These are phyloP conservation scores for Aureobasidium musti DNA, from an alignment of 2,329 filamentous ascomycete species.

Conservation along the genomic window DNA sequence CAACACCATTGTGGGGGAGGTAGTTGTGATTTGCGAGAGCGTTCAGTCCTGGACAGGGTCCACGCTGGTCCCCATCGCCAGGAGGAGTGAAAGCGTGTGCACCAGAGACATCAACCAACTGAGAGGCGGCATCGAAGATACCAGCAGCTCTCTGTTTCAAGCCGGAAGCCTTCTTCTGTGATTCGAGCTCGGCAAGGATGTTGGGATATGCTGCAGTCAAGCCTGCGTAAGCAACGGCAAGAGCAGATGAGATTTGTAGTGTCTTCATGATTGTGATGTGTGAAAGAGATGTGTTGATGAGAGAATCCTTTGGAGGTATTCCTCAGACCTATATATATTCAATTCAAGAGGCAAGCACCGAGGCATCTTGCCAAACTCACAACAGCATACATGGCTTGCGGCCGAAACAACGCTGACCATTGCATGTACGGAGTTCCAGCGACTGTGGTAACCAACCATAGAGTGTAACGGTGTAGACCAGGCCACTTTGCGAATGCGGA, in stretches of 20 bases:
- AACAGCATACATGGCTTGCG: not conserved
- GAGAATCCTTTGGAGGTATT: not conserved
- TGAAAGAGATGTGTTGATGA: not conserved
- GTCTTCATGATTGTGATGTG: slow-evolving; percentile 31
- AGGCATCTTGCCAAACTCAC: slow-evolving; percentile 12
- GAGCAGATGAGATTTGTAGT: slow-evolving; percentile 30
- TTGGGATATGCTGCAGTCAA: slow-evolving; percentile 32
- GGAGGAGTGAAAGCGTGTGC: slow-evolving; percentile 38
- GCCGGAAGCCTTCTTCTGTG: slow-evolving; percentile 22
- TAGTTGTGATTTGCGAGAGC: slow-evolving; percentile 42
- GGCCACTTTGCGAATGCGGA: not conserved
- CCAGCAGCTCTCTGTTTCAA: slow-evolving; percentile 23
- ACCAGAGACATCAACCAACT: slow-evolving; percentile 38
- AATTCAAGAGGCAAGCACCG: slow-evolving; percentile 8
- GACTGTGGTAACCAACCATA: not conserved
- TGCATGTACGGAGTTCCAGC: not conserved
- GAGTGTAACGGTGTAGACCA: not conserved
- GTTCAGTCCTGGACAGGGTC: slow-evolving; percentile 42
- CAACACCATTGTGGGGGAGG: slow-evolving; percentile 41
- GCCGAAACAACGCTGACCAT: slow-evolving; percentile 1
- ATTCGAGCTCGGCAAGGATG: slow-evolving; percentile 32
- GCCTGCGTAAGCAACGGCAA: slow-evolving; percentile 31
- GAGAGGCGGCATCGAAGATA: slow-evolving; percentile 39
- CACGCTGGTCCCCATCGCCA: slow-evolving; percentile 37
- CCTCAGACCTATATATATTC: not conserved